Evolutionary conservation across 1,139 yeast species (phyloP).

Genomic region (Kodamaea sp.): DNA sequence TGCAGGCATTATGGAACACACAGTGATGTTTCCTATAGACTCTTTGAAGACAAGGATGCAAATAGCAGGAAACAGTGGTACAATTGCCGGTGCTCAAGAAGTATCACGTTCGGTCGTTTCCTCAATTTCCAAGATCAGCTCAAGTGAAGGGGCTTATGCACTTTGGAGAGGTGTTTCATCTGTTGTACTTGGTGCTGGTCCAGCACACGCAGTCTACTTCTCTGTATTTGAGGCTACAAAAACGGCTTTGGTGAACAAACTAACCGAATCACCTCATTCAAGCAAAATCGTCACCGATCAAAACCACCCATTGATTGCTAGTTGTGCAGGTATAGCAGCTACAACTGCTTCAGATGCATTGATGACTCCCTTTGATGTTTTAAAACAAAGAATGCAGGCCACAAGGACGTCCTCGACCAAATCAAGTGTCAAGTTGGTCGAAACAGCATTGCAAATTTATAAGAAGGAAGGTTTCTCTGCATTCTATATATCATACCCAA

Average conservation of each 20-base stretch:
- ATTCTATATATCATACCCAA: slow-evolving; percentile 90
- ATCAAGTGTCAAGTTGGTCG: slow-evolving; percentile 28
- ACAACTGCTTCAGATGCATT: slow-evolving; percentile 91
- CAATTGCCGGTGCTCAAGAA: slow-evolving; percentile 17
- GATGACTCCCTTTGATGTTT: slow-evolving; percentile 96
- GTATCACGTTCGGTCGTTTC: slow-evolving; percentile 44
- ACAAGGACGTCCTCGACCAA: slow-evolving; percentile 6
- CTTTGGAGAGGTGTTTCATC: slow-evolving; percentile 95
- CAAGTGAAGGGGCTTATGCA: slow-evolving; percentile 87
- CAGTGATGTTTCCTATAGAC: slow-evolving; percentile 95
- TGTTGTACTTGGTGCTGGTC: slow-evolving; percentile 97
- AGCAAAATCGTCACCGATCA: slow-evolving; percentile 52
- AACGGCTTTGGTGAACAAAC: slow-evolving; percentile 46
- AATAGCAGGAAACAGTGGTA: slow-evolving; percentile 40
- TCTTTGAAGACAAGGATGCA: slow-evolving; percentile 97
- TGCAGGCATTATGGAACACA: slow-evolving; percentile 98
- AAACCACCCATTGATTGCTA: slow-evolving; percentile 78
- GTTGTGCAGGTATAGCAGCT: slow-evolving; percentile 90
- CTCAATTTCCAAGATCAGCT: slow-evolving; percentile 69
- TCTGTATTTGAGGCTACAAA: slow-evolving; percentile 92
- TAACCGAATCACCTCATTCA: slow-evolving; percentile 30
- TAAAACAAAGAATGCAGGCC: slow-evolving; percentile 69
- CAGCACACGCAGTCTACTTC: slow-evolving; percentile 97
- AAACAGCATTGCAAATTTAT: slow-evolving; percentile 51
- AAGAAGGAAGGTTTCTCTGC: slow-evolving; percentile 75